phyloP scores from a whole-genome alignment of 2,329 filamentous ascomycete species.

The Aspergillus jensenii region DNA sequence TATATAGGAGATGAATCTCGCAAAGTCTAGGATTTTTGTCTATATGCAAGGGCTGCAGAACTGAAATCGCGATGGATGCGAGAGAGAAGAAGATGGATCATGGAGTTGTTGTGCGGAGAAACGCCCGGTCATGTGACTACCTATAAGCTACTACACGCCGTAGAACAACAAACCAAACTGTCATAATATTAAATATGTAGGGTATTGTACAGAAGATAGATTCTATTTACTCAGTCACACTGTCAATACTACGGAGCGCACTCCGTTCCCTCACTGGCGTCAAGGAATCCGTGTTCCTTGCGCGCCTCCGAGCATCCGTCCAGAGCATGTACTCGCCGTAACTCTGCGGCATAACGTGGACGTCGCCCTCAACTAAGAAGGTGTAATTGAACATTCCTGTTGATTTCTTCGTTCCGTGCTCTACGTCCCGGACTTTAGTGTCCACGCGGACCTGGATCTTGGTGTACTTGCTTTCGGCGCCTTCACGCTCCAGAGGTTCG shows the following conservation, averaged over 20 bases:
- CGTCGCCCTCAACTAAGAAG: slow-evolving; percentile 63
- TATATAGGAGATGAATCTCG: background rate
- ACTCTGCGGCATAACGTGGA: slow-evolving; percentile 64
- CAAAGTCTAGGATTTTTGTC: background rate
- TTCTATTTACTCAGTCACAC: slow-evolving; percentile 38
- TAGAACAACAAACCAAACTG: no score
- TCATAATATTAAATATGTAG: background rate
- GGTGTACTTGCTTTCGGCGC: slow-evolving; percentile 53
- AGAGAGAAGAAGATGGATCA: background rate
- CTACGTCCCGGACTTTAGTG: slow-evolving; percentile 69
- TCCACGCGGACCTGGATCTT: slow-evolving; percentile 70
- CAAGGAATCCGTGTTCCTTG: slow-evolving; percentile 52
- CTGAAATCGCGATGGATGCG: background rate
- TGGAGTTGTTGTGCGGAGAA: slow-evolving; percentile 10
- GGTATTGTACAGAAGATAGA: background rate
- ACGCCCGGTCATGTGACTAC: slow-evolving; percentile 15
- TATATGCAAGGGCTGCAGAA: background rate
- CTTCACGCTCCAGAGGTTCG: slow-evolving; percentile 55
- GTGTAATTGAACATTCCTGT: slow-evolving; percentile 78
- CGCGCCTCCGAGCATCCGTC: slow-evolving; percentile 59
- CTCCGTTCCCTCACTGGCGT: slow-evolving; percentile 34
- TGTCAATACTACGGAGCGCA: slow-evolving; percentile 35
- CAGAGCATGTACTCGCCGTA: slow-evolving; percentile 67
- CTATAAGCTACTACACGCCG: background rate
- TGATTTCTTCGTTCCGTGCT: slow-evolving; percentile 65